A percentile compares a stretch with the other conserved stretches of the same genome.
These are phyloP conservation scores for Mucor saturninus DNA, from an alignment of 371 early-diverging fungal genomes.

Conservation along the genomic window DNA sequence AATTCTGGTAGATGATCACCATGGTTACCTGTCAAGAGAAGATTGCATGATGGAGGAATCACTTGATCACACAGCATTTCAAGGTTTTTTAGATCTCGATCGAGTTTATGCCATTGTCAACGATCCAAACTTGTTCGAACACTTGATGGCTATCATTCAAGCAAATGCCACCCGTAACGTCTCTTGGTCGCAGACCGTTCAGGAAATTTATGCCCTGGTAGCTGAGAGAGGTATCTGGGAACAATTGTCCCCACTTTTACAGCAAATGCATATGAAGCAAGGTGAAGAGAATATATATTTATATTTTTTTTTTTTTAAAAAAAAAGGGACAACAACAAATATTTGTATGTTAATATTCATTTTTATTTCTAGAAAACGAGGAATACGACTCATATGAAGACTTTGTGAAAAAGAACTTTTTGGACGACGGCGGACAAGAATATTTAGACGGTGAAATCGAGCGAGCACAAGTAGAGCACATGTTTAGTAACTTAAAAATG, in stretches of 20 bases:
- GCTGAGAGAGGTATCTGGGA: conserved; percentile 16
- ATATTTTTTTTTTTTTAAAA: background rate
- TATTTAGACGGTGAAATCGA: conserved; percentile 42
- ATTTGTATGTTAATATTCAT: background rate
- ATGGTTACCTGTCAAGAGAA: conserved; percentile 18
- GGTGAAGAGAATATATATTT: background rate
- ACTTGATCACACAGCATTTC: background rate
- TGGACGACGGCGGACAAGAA: conserved; percentile 40
- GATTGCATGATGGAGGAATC: conserved; percentile 4
- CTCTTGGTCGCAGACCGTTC: conserved; percentile 22
- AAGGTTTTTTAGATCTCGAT: conserved; percentile 28
- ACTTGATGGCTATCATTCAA: conserved; percentile 32
- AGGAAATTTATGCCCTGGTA: conserved; percentile 24
- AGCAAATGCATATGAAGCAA: conserved; percentile 15
- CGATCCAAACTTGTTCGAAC: conserved; percentile 20
- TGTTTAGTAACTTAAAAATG: conserved; percentile 37
- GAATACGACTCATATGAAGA: conserved; percentile 42
- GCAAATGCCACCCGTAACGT: conserved; percentile 10
- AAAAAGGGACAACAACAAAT: background rate
- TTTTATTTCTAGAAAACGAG: conserved; percentile 10
- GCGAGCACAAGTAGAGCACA: conserved; percentile 40
- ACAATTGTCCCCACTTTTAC: conserved; percentile 23
- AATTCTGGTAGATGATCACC: conserved; percentile 18
- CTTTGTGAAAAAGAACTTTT: conserved; percentile 40
- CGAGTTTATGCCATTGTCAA: conserved; percentile 15